Percentiles rank a stretch among this genome's conserved stretches.
Evolutionary conservation across 345 rosid genomes (phyloP).

Genomic region (Streptanthus diversifolius): DNA sequence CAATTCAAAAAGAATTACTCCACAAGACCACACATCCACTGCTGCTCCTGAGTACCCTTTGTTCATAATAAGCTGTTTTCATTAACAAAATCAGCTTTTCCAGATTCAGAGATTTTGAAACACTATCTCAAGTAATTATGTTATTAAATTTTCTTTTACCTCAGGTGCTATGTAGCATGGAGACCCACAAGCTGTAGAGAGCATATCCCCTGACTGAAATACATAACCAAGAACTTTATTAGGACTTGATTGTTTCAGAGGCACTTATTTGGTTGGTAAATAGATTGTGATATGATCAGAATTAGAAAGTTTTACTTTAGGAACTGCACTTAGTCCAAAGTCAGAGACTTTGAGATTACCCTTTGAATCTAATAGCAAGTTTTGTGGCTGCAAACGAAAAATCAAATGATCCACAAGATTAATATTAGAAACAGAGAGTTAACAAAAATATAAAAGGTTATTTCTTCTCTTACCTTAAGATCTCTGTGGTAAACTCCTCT

Average conservation of each 20-base stretch:
- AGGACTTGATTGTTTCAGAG: conserved; percentile 10
- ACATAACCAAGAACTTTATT: background rate
- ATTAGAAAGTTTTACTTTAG: conserved; percentile 42
- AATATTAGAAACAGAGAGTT: background rate
- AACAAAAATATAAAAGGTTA: background rate
- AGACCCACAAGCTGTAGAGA: conserved; percentile 90
- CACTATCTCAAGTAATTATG: background rate
- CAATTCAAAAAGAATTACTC: conserved; percentile 80
- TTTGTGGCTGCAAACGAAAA: conserved; percentile 64
- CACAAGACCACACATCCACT: conserved; percentile 93
- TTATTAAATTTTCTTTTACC: conserved; percentile 37
- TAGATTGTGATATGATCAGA: background rate
- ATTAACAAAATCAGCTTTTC: conserved; percentile 9
- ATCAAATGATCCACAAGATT: background rate
- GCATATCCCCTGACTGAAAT: conserved; percentile 62
- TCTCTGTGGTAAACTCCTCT: conserved; percentile 93
- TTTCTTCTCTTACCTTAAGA: conserved; percentile 50
- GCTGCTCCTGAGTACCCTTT: conserved; percentile 80
- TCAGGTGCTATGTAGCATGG: conserved; percentile 94
- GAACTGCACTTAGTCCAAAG: conserved; percentile 75
- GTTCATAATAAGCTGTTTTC: conserved; percentile 61
- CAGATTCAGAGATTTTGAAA: background rate
- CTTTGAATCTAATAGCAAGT: conserved; percentile 63
- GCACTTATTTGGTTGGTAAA: background rate
- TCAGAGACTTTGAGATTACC: conserved; percentile 89